These are phyloP conservation scores for Populus davidiana DNA, from an alignment of 345 rosid genomes.

Conservation along the genomic window DNA sequence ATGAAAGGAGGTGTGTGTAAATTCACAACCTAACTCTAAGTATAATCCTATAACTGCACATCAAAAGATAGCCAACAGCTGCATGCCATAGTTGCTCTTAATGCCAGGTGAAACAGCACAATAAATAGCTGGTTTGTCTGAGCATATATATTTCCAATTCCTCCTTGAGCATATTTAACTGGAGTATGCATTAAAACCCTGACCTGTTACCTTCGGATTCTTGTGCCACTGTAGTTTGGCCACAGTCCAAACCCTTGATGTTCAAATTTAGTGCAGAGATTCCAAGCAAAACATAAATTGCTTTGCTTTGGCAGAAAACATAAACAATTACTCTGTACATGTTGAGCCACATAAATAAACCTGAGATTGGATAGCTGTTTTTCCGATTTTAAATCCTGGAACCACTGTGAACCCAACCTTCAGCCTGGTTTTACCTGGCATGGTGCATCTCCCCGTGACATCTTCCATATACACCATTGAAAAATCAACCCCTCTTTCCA, in stretches of 20 bases:
- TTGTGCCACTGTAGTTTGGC: not conserved
- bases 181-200: slow-evolving; percentile 8
- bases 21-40: slow-evolving; percentile 9
- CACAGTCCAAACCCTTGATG: slow-evolving; percentile 7
- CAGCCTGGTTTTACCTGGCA: slow-evolving; percentile 33
- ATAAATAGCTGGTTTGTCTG: slow-evolving; percentile 2
- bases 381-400: slow-evolving; percentile 84
- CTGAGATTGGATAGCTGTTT: slow-evolving; percentile 69
- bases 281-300: slow-evolving; percentile 6
- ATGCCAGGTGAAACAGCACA: slow-evolving; percentile 4
- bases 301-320: not conserved
- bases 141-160: slow-evolving; percentile 5
- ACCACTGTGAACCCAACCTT: slow-evolving; percentile 87
- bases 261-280: not conserved
- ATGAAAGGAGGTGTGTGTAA: not conserved
- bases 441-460: slow-evolving; percentile 40
- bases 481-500: slow-evolving; percentile 76
- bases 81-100: slow-evolving; percentile 7
- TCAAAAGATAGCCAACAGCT: slow-evolving; percentile 15
- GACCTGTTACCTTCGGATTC: slow-evolving; percentile 19
- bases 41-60: not conserved
- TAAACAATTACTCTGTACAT: slow-evolving; percentile 38
- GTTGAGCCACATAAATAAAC: slow-evolving; percentile 59
- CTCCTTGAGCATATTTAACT: slow-evolving; percentile 9
- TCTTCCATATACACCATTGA: slow-evolving; percentile 88